phyloP scores from a whole-genome alignment of 2,329 filamentous ascomycete genomes.

The Chalaropsis ovoidea region DNA sequence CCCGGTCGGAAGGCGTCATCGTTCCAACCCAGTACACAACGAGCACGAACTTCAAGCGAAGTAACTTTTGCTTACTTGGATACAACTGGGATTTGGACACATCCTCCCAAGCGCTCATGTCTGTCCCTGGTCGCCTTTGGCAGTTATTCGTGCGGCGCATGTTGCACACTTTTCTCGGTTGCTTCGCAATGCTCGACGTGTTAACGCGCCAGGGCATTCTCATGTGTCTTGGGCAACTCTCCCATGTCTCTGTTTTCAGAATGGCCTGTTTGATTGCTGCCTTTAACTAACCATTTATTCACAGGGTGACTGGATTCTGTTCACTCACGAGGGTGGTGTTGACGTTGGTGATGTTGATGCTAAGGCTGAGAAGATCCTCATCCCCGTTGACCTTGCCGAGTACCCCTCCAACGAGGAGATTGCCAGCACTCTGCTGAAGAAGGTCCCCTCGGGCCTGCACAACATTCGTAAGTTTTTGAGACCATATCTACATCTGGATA shows the following conservation, averaged over 20 bases:
- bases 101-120: background rate
- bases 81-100: background rate
- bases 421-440: conserved; percentile 71
- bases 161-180: background rate
- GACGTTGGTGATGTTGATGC: conserved; percentile 98
- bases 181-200: background rate
- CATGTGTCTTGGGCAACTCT: background rate
- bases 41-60: background rate
- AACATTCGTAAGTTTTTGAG: conserved; percentile 53
- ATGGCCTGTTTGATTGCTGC: too few relatives aligned
- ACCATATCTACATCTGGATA: background rate
- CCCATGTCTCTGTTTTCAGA: background rate
- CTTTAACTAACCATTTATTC: conserved; percentile 31
- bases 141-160: background rate
- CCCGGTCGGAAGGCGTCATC: too few relatives aligned
- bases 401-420: conserved; percentile 96
- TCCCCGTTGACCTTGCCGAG: conserved; percentile 87
- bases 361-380: conserved; percentile 96
- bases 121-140: background rate
- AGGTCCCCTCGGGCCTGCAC: conserved; percentile 91
- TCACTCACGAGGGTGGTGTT: conserved; percentile 98
- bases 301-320: conserved; percentile 98
- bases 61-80: background rate
- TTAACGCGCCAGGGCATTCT: background rate
- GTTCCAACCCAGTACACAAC: background rate